phyloP scores from a whole-genome alignment of 306 rosid species.

The Myrica gale region DNA sequence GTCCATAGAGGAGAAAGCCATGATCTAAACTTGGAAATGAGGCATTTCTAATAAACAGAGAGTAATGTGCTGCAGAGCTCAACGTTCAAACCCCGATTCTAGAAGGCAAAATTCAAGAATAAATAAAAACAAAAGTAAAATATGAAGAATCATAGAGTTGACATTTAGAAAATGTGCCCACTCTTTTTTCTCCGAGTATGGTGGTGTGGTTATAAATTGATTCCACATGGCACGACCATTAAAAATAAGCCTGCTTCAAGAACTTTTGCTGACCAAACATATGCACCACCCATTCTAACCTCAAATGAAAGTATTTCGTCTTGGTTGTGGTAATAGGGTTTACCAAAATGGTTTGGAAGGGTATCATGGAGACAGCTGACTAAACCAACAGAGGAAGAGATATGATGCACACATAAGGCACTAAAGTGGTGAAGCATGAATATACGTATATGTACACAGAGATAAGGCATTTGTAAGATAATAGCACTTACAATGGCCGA shows the following conservation, averaged over 20 bases:
- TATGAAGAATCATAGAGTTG: constrained; percentile 6
- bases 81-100: background rate
- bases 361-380: background rate
- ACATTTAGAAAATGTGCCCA: background rate
- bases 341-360: background rate
- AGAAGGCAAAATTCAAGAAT: background rate
- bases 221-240: background rate
- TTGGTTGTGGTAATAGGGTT: background rate
- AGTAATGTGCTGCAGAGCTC: background rate
- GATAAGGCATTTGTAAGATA: background rate
- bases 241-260: constrained; percentile 1
- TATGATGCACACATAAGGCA: background rate
- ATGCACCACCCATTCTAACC: background rate
- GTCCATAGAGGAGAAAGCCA: constrained; percentile 27
- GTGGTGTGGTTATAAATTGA: background rate
- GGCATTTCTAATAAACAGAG: constrained; percentile 9
- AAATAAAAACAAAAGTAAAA: background rate
- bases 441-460: background rate
- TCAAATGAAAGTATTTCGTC: background rate
- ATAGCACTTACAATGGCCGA: constrained; percentile 56
- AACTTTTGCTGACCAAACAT: background rate
- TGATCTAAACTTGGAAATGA: constrained; percentile 11
- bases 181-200: background rate
- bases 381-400: background rate
- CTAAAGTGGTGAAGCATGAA: background rate